These are phyloP conservation scores for Actinomortierella wolfii DNA, from an alignment of 371 early-diverging fungal genomes.

Conservation along the genomic window DNA sequence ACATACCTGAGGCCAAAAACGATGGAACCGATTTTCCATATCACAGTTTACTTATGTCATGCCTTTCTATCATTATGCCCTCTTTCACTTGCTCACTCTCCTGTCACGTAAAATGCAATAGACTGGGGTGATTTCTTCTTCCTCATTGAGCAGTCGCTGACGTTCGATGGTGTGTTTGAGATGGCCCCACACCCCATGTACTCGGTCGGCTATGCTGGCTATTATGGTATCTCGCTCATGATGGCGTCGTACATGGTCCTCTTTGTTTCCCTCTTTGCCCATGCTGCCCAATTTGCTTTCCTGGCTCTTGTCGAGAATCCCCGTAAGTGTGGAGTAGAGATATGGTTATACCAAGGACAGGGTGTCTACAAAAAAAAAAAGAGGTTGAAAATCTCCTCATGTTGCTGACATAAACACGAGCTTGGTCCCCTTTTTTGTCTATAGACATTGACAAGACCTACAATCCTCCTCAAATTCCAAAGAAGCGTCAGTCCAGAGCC, in stretches of 20 bases:
- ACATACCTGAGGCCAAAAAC: slow-evolving; percentile 5
- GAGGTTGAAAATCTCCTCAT: too few relatives aligned
- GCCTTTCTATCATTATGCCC: not conserved
- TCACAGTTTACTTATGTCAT: not conserved
- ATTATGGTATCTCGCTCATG: slow-evolving; percentile 90
- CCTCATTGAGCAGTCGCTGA: slow-evolving; percentile 82
- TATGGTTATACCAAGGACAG: too few relatives aligned
- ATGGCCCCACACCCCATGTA: slow-evolving; percentile 99
- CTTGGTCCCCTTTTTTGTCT: not conserved
- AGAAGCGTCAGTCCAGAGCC: slow-evolving; percentile 40
- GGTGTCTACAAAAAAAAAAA: too few relatives aligned
- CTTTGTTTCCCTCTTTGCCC: slow-evolving; percentile 87
- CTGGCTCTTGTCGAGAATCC: slow-evolving; percentile 93
- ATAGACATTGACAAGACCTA: slow-evolving; percentile 91
- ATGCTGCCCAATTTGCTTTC: slow-evolving; percentile 88
- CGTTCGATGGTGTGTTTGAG: slow-evolving; percentile 95
- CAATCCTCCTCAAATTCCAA: slow-evolving; percentile 67
- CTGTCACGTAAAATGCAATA: slow-evolving; percentile 26
- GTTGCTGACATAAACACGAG: not conserved
- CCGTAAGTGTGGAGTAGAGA: too few relatives aligned
- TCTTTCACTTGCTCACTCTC: slow-evolving; percentile 1
- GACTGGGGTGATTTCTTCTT: slow-evolving; percentile 99
- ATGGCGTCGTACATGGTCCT: slow-evolving; percentile 88
- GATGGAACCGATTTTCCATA: not conserved
- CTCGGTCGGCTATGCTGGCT: slow-evolving; percentile 95